Evolutionary conservation across 768 basidiomycete species (phyloP).

Genomic region (Termitomyces heimii): DNA sequence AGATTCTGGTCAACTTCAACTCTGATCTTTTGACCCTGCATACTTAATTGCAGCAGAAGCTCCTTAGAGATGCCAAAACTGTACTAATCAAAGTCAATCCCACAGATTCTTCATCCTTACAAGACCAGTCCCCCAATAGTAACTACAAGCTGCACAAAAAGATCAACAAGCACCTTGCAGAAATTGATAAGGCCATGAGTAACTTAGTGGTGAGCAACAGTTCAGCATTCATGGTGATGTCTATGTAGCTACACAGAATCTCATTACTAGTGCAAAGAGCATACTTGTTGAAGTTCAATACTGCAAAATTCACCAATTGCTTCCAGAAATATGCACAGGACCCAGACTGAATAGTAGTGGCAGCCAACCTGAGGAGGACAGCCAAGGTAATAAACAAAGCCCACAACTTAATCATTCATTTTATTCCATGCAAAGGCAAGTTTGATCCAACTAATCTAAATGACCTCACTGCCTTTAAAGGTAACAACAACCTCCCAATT

Average conservation of each 20-base stretch:
- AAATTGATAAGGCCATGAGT: not conserved
- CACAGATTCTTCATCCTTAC: not conserved
- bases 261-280: too few species aligned
- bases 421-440: not conserved
- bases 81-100: not conserved
- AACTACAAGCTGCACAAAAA: too few species aligned
- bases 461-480: not conserved
- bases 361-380: not conserved
- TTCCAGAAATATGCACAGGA: not conserved
- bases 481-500: not conserved
- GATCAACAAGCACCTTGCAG: too few species aligned
- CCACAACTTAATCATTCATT: not conserved
- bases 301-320: too few species aligned
- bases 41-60: not conserved
- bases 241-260: too few species aligned
- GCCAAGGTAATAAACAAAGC: not conserved
- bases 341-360: not conserved
- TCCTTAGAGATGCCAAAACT: not conserved
- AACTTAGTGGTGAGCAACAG: not conserved
- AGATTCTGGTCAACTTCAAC: not conserved
- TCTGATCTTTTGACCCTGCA: not conserved
- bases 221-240: too few species aligned
- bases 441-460: not conserved
- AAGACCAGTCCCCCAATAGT: not conserved
- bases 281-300: not conserved